Percentiles rank a stretch among this genome's conserved stretches.
These are phyloP conservation scores for Lactarius evosmus DNA, from an alignment of 768 basidiomycete species.

Conservation along the genomic window DNA sequence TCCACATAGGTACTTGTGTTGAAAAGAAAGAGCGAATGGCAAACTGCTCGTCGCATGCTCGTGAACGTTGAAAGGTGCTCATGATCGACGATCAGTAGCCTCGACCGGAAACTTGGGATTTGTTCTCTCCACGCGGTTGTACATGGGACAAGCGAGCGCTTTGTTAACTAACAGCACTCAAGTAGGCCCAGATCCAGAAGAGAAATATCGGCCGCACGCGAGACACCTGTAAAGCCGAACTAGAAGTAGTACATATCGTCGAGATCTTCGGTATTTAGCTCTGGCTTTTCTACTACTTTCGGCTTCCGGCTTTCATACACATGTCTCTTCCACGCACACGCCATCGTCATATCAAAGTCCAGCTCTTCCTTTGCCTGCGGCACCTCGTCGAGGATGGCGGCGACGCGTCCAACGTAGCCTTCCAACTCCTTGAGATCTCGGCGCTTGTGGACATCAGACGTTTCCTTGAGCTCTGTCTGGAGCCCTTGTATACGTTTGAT, in stretches of 20 bases:
- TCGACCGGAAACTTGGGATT: too few species aligned
- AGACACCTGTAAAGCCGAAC: neutral
- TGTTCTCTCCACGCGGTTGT: neutral
- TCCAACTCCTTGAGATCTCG: slow-evolving; percentile 9
- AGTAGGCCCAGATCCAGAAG: neutral
- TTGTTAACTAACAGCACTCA: neutral
- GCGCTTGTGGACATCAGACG: slow-evolving; percentile 7
- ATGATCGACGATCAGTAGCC: too few species aligned
- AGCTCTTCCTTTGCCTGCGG: slow-evolving; percentile 16
- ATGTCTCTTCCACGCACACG: slow-evolving; percentile 11
- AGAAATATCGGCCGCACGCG: neutral
- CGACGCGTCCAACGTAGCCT: neutral
- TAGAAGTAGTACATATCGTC: slow-evolving; percentile 3
- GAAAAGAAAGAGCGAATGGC: neutral
- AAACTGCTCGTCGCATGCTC: too few species aligned
- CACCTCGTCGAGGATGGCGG: neutral
- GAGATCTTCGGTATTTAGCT: slow-evolving; percentile 16
- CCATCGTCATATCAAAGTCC: slow-evolving; percentile 8
- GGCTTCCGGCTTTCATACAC: slow-evolving; percentile 6
- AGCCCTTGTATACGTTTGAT: slow-evolving; percentile 6
- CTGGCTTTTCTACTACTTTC: slow-evolving; percentile 17
- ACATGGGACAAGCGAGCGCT: neutral
- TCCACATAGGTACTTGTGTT: neutral
- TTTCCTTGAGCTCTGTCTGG: slow-evolving; percentile 2
- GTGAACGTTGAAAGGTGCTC: too few species aligned